Conservation (phyloP, 768 basidiomycete species). For the Leccinum obscurum region DNA sequence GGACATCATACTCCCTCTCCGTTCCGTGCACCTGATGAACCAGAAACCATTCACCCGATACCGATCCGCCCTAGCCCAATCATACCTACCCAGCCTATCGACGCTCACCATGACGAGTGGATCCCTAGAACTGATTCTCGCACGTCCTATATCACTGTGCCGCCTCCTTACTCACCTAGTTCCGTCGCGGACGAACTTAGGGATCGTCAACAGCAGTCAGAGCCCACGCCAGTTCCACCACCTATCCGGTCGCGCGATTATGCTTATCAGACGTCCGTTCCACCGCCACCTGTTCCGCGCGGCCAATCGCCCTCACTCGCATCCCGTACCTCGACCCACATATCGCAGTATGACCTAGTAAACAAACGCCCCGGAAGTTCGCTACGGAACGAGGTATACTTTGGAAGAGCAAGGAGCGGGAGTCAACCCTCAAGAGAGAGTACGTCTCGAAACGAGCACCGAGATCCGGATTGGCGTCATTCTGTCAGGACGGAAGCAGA, state of each 20-base stretch:
- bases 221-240: conserved; percentile 21
- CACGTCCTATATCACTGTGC: conserved; percentile 23
- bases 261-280: conserved; percentile 24
- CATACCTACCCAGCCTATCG: conserved; percentile 7
- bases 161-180: conserved; percentile 24
- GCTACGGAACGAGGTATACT: conserved; percentile 27
- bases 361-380: conserved; percentile 27
- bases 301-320: conserved; percentile 22
- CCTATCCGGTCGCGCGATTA: conserved; percentile 31
- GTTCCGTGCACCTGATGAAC: conserved; percentile 9
- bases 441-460: conserved; percentile 17
- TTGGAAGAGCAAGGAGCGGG: conserved; percentile 22
- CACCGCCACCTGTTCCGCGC: conserved; percentile 10
- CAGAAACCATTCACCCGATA: conserved; percentile 32
- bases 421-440: conserved; percentile 25
- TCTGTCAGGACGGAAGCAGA: conserved; percentile 29
- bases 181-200: conserved; percentile 17
- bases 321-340: conserved; percentile 31
- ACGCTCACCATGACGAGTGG: conserved; percentile 26
- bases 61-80: conserved; percentile 26
- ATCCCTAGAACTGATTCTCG: conserved; percentile 32
- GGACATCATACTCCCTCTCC: conserved; percentile 16
- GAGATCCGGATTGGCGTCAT: conserved; percentile 15
- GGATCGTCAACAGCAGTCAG: conserved; percentile 9
- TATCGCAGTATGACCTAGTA: conserved; percentile 34